These are phyloP conservation scores for Lentinula edodes DNA, from an alignment of 768 basidiomycete species.

Conservation along the genomic window DNA sequence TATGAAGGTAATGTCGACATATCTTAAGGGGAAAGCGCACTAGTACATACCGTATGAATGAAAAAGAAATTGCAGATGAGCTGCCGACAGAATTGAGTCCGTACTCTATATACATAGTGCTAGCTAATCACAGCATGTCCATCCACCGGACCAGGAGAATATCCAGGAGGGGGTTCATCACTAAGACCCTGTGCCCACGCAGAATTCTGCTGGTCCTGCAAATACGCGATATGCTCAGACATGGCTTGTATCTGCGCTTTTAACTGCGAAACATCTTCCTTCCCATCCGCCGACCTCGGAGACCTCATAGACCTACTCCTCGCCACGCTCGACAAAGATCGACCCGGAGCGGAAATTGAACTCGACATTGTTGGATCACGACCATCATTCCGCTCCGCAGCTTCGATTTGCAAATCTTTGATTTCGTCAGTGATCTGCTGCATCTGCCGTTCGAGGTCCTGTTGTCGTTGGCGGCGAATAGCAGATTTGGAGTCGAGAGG, in stretches of 20 bases:
- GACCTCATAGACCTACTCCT: not conserved
- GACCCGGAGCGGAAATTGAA: not conserved
- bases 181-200: conserved; percentile 11
- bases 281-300: not conserved
- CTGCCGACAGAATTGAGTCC: no score
- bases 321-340: not conserved
- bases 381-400: not conserved
- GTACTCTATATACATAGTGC: not conserved
- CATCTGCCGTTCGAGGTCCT: conserved; percentile 7
- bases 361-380: not conserved
- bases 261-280: not conserved
- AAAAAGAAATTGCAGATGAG: no score
- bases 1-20: no score
- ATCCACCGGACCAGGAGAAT: not conserved
- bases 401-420: not conserved
- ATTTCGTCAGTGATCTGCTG: conserved; percentile 1
- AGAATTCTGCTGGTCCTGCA: conserved; percentile 7
- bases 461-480: not conserved
- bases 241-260: conserved; percentile 5
- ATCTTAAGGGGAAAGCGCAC: no score
- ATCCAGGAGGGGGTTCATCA: conserved; percentile 12
- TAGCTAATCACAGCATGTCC: not conserved
- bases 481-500: not conserved
- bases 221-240: conserved; percentile 7
- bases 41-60: no score